Evolutionary conservation across 2,329 filamentous ascomycete genomes (phyloP).

Genomic region (Aspergillus caelatus): DNA sequence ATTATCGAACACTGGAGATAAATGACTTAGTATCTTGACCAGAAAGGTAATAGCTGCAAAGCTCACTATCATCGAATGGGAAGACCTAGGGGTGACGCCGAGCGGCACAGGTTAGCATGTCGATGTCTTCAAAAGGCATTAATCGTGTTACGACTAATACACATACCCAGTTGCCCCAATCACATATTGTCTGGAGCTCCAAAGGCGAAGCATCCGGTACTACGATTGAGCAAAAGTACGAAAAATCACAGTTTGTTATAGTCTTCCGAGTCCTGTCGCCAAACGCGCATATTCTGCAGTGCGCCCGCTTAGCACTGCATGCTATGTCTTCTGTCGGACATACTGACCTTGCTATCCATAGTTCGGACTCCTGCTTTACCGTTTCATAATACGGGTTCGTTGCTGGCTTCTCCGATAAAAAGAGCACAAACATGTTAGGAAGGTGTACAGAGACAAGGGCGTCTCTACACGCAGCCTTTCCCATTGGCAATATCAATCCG

Average conservation of each 20-base stretch:
- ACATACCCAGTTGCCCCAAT: conserved; percentile 33
- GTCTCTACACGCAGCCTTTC: background rate
- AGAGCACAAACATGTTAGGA: conserved; percentile 34
- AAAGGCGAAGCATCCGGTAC: conserved; percentile 26
- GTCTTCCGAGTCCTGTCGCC: conserved; percentile 14
- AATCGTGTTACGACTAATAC: too few relatives aligned
- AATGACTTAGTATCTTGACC: background rate
- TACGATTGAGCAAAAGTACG: conserved; percentile 29
- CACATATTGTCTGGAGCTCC: conserved; percentile 28
- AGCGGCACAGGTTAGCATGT: background rate
- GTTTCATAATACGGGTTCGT: conserved; percentile 28
- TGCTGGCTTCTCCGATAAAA: conserved; percentile 26
- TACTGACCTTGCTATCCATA: conserved; percentile 25
- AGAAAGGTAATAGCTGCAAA: background rate
- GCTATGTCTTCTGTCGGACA: background rate
- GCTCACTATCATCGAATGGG: conserved; percentile 20
- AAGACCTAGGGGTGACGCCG: conserved; percentile 11
- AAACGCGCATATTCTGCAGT: conserved; percentile 20
- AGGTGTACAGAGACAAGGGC: conserved; percentile 16
- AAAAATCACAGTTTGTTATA: conserved; percentile 26
- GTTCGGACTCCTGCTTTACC: conserved; percentile 28
- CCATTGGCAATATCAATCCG: background rate
- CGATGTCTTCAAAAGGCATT: background rate
- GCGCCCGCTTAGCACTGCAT: background rate
- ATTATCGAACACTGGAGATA: conserved; percentile 32